These are phyloP conservation scores for Talaromyces sp. DNA, from an alignment of 2,329 filamentous ascomycete species.

Conservation along the genomic window DNA sequence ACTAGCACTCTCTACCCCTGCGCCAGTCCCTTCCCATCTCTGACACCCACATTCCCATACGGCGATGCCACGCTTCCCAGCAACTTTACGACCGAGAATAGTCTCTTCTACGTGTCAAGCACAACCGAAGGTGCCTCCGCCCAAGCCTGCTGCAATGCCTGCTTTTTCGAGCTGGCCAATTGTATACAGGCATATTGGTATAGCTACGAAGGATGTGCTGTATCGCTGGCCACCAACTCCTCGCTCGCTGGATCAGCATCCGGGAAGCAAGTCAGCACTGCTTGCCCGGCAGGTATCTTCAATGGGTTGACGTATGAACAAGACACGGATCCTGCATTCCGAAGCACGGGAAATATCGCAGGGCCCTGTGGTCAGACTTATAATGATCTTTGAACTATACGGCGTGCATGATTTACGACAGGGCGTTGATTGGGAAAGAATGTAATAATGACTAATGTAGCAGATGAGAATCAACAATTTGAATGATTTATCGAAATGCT, in stretches of 20 bases:
- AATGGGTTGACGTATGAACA: conserved; percentile 10
- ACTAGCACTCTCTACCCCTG: conserved; percentile 12
- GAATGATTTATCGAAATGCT: not conserved
- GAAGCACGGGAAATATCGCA: conserved; percentile 15
- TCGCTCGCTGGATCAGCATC: conserved; percentile 8
- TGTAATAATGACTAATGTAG: not conserved
- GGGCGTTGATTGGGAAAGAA: not conserved
- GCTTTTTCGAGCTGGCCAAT: conserved; percentile 16
- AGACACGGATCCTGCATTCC: conserved; percentile 12
- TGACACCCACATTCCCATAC: conserved; percentile 8
- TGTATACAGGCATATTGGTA: conserved; percentile 18
- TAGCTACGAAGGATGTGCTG: conserved; percentile 16
- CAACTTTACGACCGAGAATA: conserved; percentile 9
- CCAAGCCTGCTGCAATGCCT: conserved; percentile 16
- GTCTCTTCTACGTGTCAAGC: not conserved
- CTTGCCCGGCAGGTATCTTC: conserved; percentile 12
- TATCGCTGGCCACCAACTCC: conserved; percentile 11
- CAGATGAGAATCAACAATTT: not conserved
- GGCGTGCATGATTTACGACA: not conserved
- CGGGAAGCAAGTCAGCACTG: conserved; percentile 1
- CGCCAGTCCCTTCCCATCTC: conserved; percentile 14
- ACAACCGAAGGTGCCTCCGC: conserved; percentile 10
- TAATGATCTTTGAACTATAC: conserved; percentile 1
- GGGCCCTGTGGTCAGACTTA: conserved; percentile 14
- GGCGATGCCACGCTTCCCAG: conserved; percentile 10